Conservation (phyloP, 306 rosid species). For the Corylus americana region DNA sequence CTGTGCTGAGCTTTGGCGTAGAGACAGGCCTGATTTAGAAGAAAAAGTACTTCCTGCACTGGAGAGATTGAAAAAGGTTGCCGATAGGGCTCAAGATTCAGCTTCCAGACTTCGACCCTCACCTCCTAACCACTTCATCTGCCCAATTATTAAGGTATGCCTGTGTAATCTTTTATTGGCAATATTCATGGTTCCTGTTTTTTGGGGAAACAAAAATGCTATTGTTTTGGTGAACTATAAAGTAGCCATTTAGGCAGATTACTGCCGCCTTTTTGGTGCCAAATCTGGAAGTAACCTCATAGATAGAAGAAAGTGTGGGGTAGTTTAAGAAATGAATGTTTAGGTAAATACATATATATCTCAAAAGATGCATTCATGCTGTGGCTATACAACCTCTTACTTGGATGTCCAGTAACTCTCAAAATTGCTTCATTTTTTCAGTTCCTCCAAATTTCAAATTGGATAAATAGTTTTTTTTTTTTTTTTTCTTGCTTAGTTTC, state of each 20-base stretch:
- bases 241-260: background rate
- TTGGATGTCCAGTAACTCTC: background rate
- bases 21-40: slow-evolving; percentile 79
- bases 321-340: background rate
- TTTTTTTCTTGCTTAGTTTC: background rate
- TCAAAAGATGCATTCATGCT: background rate
- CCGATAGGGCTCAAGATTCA: slow-evolving; percentile 51
- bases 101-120: slow-evolving; percentile 41
- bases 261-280: background rate
- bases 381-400: background rate
- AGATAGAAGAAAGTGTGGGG: background rate
- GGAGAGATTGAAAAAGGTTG: slow-evolving; percentile 62
- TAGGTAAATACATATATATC: background rate
- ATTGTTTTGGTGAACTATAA: background rate
- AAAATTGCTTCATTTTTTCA: background rate
- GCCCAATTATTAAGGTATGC: slow-evolving; percentile 88
- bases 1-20: slow-evolving; percentile 86
- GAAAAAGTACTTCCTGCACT: slow-evolving; percentile 71
- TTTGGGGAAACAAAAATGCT: background rate
- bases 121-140: slow-evolving; percentile 84
- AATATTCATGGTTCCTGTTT: background rate
- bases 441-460: background rate
- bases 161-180: slow-evolving; percentile 5
- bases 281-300: background rate
- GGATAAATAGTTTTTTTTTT: background rate